These are phyloP conservation scores for Pyrenophora seminiperda DNA, from an alignment of 2,329 filamentous ascomycete genomes.

Conservation along the genomic window DNA sequence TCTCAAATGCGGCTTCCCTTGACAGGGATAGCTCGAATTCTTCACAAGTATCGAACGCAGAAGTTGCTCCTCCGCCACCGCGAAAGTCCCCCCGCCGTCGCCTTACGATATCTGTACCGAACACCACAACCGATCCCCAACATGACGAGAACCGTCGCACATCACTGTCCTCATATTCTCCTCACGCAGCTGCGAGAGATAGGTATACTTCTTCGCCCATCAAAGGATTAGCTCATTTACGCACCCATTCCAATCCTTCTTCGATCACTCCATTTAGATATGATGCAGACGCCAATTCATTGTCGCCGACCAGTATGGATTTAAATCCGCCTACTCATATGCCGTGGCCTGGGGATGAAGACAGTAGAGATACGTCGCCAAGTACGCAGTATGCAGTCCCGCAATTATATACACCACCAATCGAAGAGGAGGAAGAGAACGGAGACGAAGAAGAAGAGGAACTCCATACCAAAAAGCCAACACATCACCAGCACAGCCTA, in stretches of 20 bases:
- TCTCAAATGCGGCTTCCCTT: conserved; percentile 34
- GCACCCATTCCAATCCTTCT: conserved; percentile 6
- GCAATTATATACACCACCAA: conserved; percentile 3
- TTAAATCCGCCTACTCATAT: background rate
- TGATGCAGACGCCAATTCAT: background rate
- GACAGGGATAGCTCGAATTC: conserved; percentile 35
- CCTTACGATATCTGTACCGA: conserved; percentile 2
- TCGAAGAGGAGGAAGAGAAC: background rate
- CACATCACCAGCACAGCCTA: background rate
- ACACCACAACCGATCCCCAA: conserved; percentile 2
- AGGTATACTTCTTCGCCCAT: conserved; percentile 13
- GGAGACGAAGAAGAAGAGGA: background rate
- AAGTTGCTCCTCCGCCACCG: conserved; percentile 2
- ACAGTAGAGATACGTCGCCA: background rate
- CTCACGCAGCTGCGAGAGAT: conserved; percentile 10
- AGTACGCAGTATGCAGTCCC: background rate
- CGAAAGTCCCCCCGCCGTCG: conserved; percentile 3
- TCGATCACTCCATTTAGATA: background rate
- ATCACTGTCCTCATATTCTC: background rate
- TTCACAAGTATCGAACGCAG: conserved; percentile 28
- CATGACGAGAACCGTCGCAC: background rate
- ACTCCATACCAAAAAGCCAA: conserved; percentile 1
- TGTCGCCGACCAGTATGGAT: background rate
- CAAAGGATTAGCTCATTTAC: conserved; percentile 22
- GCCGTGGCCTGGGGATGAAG: conserved; percentile 14